Percentiles rank a stretch among this genome's conserved stretches.
Conservation (phyloP, 2,329 filamentous ascomycete species). For the Monosporascus sp. region DNA sequence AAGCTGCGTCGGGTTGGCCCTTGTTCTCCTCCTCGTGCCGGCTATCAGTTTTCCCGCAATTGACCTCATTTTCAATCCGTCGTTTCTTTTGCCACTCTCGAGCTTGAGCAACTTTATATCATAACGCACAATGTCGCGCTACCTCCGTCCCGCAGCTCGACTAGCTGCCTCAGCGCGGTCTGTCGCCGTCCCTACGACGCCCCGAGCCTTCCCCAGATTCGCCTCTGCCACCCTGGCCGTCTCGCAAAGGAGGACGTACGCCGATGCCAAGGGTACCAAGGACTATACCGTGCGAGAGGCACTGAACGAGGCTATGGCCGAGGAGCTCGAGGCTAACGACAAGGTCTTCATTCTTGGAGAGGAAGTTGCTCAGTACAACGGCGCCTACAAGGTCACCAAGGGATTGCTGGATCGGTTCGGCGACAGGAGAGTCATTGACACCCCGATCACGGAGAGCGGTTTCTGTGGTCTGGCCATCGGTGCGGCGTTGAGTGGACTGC, state of each 20-base stretch:
- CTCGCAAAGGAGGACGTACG: constrained; percentile 49
- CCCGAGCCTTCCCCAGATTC: constrained; percentile 31
- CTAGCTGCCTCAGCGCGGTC: constrained; percentile 39
- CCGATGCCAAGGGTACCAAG: constrained; percentile 57
- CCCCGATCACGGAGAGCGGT: constrained; percentile 94
- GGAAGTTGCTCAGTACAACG: constrained; percentile 99
- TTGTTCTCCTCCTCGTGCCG: not conserved
- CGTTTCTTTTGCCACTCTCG: constrained; percentile 4
- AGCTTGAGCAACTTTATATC: not conserved
- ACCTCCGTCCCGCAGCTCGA: constrained; percentile 46
- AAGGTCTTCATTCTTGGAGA: constrained; percentile 97
- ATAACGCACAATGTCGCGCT: constrained; percentile 40
- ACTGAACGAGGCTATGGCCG: constrained; percentile 93
- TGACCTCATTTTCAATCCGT: not conserved
- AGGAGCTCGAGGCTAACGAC: constrained; percentile 89
- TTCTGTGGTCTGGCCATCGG: constrained; percentile 92
- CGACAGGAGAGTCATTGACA: constrained; percentile 96
- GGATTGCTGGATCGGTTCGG: constrained; percentile 95
- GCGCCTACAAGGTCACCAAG: constrained; percentile 99
- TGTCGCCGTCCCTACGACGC: constrained; percentile 26
- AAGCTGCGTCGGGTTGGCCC: not conserved
- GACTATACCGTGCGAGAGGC: constrained; percentile 97
- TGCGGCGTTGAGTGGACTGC: constrained; percentile 87
- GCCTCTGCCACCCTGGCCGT: constrained; percentile 31
- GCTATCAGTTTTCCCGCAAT: not conserved